Percentiles rank a stretch among this genome's conserved stretches.
Evolutionary conservation across 352 stramenopile species (phyloP).

Genomic region (Phytophthora rubi): DNA sequence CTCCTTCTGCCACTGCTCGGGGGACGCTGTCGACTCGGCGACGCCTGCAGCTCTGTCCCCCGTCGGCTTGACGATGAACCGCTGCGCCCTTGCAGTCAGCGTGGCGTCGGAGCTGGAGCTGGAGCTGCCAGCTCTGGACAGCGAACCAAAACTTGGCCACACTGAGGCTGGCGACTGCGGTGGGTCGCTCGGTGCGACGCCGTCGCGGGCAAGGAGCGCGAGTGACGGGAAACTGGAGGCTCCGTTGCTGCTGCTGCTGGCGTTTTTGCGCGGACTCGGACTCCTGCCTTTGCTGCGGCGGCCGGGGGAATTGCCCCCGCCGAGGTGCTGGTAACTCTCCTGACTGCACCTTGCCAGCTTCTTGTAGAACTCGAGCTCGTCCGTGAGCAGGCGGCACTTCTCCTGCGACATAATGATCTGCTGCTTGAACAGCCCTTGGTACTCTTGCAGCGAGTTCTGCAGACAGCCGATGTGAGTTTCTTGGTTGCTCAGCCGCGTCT

Average conservation of each 20-base stretch:
- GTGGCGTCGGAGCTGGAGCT: slow-evolving; percentile 15
- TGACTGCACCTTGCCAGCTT: slow-evolving; percentile 70
- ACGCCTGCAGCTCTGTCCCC: slow-evolving; percentile 18
- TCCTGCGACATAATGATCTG: slow-evolving; percentile 86
- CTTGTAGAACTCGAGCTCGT: slow-evolving; percentile 88
- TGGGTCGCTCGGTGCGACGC: slow-evolving; percentile 3
- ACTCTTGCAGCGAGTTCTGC: slow-evolving; percentile 80
- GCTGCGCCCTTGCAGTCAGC: slow-evolving; percentile 40
- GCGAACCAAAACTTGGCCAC: slow-evolving; percentile 23
- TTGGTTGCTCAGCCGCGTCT: slow-evolving; percentile 75
- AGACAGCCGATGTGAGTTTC: slow-evolving; percentile 77
- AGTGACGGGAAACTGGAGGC: slow-evolving; percentile 11
- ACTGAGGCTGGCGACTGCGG: slow-evolving; percentile 6
- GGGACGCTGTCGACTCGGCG: slow-evolving; percentile 10
- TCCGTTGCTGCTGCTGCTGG: slow-evolving; percentile 11
- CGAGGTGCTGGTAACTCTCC: slow-evolving; percentile 41
- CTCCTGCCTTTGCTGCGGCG: slow-evolving; percentile 37
- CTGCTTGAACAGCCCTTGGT: slow-evolving; percentile 82
- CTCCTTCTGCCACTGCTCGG: slow-evolving; percentile 15
- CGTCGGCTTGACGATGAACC: slow-evolving; percentile 50
- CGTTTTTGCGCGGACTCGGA: slow-evolving; percentile 31
- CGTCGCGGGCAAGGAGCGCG: slow-evolving; percentile 2
- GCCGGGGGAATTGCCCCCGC: slow-evolving; percentile 24
- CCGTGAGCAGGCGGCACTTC: slow-evolving; percentile 73
- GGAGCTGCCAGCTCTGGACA: slow-evolving; percentile 20